Percentiles rank a stretch among this genome's conserved stretches.
phyloP scores from a whole-genome alignment of 2,329 filamentous ascomycete species.

The Exophiala sp. region DNA sequence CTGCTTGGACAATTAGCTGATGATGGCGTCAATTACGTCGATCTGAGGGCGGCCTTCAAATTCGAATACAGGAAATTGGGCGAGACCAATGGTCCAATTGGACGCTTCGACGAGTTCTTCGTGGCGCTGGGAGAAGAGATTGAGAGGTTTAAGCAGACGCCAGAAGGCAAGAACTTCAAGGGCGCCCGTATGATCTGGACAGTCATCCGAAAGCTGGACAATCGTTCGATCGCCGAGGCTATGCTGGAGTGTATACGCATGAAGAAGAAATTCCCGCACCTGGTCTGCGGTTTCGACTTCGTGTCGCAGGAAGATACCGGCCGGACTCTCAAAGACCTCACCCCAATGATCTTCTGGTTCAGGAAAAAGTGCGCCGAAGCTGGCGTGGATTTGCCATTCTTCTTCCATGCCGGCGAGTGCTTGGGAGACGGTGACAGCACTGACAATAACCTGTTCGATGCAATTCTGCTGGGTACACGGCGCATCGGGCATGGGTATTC shows the following conservation, averaged over 20 bases:
- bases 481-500: constrained; percentile 88
- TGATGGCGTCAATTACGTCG: constrained; percentile 82
- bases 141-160: constrained; percentile 66
- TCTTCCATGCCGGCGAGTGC: constrained; percentile 91
- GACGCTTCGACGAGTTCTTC: constrained; percentile 67
- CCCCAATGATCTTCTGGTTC: constrained; percentile 92
- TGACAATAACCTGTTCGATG: constrained; percentile 85
- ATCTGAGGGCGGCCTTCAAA: constrained; percentile 73
- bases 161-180: constrained; percentile 75
- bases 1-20: constrained; percentile 69
- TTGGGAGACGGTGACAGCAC: constrained; percentile 73
- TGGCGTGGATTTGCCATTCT: constrained; percentile 81
- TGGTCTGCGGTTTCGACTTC: constrained; percentile 83
- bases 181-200: constrained; percentile 87
- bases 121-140: constrained; percentile 74
- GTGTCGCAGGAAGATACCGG: constrained; percentile 84
- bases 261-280: constrained; percentile 72
- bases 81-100: constrained; percentile 46
- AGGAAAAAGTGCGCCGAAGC: constrained; percentile 76
- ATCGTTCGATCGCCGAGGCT: constrained; percentile 65
- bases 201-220: constrained; percentile 60
- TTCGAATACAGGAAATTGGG: constrained; percentile 66
- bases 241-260: constrained; percentile 86
- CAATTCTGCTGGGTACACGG: constrained; percentile 77
- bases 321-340: constrained; percentile 68